phyloP scores from a whole-genome alignment of 2,329 filamentous ascomycete genomes.

The Aspergillus alliaceus region DNA sequence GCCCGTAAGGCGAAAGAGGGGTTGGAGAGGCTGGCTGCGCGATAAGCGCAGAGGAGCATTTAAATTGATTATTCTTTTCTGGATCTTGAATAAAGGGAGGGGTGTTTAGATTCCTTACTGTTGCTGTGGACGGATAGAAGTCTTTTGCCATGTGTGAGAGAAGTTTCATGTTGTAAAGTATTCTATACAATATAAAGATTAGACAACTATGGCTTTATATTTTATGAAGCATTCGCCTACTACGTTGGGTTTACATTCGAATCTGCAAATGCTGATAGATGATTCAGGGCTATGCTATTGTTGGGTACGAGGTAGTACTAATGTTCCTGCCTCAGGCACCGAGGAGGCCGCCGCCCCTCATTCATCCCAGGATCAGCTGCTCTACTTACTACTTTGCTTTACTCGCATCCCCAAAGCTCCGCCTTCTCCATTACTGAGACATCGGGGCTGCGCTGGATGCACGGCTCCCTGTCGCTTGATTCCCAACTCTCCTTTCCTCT shows the following conservation, averaged over 20 bases:
- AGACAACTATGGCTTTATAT: neutral
- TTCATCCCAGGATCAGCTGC: neutral
- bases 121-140: neutral
- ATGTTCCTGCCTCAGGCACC: neutral
- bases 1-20: constrained; percentile 64
- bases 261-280: neutral
- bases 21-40: constrained; percentile 43
- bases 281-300: neutral
- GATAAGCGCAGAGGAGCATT: constrained; percentile 32
- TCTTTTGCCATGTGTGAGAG: neutral
- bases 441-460: neutral
- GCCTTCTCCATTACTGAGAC: neutral
- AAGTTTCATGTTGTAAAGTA: neutral
- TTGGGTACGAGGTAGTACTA: neutral
- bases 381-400: neutral
- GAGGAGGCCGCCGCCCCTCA: neutral
- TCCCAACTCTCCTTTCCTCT: neutral
- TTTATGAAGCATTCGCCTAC: too few species aligned
- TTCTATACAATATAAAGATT: neutral
- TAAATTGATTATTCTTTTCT: constrained; percentile 15
- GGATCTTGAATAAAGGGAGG: neutral
- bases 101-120: constrained; percentile 1
- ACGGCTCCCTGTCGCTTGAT: neutral
- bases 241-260: neutral
- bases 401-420: neutral